A percentile compares a stretch with the other conserved stretches of the same genome.
Evolutionary conservation across 1,284 basidiomycete species (phyloP).

Genomic region (Retiboletus fuscus): DNA sequence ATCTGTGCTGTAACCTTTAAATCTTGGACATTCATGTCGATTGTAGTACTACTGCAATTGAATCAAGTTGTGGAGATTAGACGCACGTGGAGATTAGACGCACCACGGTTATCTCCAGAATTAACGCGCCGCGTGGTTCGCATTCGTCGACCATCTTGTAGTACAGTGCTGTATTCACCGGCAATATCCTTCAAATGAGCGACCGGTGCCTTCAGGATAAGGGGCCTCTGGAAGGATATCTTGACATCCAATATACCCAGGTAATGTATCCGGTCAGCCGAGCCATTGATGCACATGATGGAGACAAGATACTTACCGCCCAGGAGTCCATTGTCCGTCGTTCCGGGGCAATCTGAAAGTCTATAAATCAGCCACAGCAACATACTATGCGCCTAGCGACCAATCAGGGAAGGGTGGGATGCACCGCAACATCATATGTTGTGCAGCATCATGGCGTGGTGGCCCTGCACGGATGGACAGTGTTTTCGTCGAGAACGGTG

Average conservation of each 20-base stretch:
- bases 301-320: too few relatives aligned
- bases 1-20: too few relatives aligned
- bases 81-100: too few relatives aligned
- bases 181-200: not conserved
- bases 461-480: not conserved
- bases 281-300: not conserved
- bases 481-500: constrained; percentile 13
- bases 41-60: not conserved
- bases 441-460: constrained; percentile 4
- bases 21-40: not conserved
- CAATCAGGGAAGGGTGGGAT: constrained; percentile 12
- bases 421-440: constrained; percentile 4
- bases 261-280: not conserved
- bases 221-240: not conserved
- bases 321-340: not conserved
- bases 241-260: not conserved
- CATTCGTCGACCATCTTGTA: not conserved
- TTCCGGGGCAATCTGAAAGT: constrained; percentile 5
- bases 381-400: constrained; percentile 17
- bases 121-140: not conserved
- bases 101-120: not conserved
- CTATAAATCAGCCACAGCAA: constrained; percentile 1
- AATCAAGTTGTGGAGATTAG: not conserved
- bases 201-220: not conserved
- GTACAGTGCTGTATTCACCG: not conserved